A percentile compares a stretch with the other conserved stretches of the same genome.
These are phyloP conservation scores for Ceratocystis albifundus DNA, from an alignment of 2,329 filamentous ascomycete genomes.

Conservation along the genomic window DNA sequence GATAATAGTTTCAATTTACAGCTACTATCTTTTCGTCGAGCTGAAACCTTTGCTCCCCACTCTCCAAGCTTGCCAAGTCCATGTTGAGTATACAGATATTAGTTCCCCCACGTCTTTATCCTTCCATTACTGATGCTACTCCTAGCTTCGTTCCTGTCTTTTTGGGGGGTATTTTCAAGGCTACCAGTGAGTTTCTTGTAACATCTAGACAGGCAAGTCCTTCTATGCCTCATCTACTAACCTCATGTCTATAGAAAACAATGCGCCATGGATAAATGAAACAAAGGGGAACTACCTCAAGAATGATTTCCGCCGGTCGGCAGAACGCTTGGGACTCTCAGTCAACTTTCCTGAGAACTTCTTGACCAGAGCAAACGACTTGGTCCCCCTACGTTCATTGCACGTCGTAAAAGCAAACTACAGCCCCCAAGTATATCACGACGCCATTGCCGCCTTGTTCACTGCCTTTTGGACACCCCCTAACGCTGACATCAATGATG, in stretches of 20 bases:
- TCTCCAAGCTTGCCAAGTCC: conserved; percentile 47
- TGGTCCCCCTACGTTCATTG: conserved; percentile 53
- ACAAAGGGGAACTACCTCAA: conserved; percentile 51
- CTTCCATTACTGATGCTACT: not conserved
- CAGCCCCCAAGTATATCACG: conserved; percentile 39
- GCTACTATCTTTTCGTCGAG: conserved; percentile 46
- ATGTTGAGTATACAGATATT: conserved; percentile 48
- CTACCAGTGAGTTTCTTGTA: conserved; percentile 35
- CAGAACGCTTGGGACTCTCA: conserved; percentile 32
- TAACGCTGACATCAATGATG: conserved; percentile 47
- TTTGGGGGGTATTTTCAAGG: conserved; percentile 53
- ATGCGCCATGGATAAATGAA: conserved; percentile 59
- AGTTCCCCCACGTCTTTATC: not conserved
- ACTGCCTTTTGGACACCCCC: conserved; percentile 50
- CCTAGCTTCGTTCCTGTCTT: conserved; percentile 59
- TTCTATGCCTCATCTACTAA: not conserved
- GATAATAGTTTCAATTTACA: conserved; percentile 50
- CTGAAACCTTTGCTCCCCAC: conserved; percentile 44
- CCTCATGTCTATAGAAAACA: conserved; percentile 45
- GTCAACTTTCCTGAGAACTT: conserved; percentile 35
- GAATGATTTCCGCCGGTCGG: conserved; percentile 34
- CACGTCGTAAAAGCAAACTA: conserved; percentile 53
- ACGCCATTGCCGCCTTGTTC: conserved; percentile 45
- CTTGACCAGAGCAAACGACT: conserved; percentile 34
- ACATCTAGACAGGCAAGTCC: not conserved